A percentile compares a stretch with the other conserved stretches of the same genome.
Conservation (phyloP, 2,329 filamentous ascomycete genomes). For the Thyridium curvatum region DNA sequence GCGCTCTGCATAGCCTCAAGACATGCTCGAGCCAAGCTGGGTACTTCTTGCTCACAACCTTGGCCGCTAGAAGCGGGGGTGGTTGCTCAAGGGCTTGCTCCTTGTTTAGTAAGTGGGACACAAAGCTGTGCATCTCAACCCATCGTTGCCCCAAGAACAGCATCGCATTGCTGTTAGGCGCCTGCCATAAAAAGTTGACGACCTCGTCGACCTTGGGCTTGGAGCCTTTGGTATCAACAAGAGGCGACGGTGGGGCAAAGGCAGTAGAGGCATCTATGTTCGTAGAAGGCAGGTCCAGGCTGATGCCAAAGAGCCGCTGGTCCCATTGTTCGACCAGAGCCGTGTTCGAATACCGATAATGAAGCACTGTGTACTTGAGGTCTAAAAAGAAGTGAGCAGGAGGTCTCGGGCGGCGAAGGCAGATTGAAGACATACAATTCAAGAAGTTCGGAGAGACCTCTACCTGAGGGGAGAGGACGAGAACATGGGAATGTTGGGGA, state of each 20-base stretch:
- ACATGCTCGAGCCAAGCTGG: conserved; percentile 76
- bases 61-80: conserved; percentile 30
- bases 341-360: conserved; percentile 64
- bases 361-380: conserved; percentile 69
- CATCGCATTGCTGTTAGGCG: conserved; percentile 74
- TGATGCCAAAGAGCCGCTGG: conserved; percentile 66
- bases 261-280: conserved; percentile 53
- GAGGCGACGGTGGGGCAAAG: conserved; percentile 37
- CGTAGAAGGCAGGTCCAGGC: conserved; percentile 65
- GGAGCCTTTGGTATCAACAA: too few relatives aligned
- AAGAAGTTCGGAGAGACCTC: conserved; percentile 79
- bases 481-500: conserved; percentile 60
- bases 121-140: conserved; percentile 77
- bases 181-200: conserved; percentile 68
- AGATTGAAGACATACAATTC: conserved; percentile 50
- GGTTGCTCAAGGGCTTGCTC: conserved; percentile 18
- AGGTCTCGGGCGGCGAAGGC: not conserved
- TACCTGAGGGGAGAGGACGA: conserved; percentile 76
- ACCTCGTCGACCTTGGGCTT: conserved; percentile 12
- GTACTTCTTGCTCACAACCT: conserved; percentile 59
- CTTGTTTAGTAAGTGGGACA: conserved; percentile 53
- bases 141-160: conserved; percentile 83
- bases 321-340: conserved; percentile 37
- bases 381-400: conserved; percentile 32
- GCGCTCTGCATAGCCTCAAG: conserved; percentile 66